These are phyloP conservation scores for Annona squamosa DNA, from an alignment of 164 flowering plant species.

Conservation along the genomic window DNA sequence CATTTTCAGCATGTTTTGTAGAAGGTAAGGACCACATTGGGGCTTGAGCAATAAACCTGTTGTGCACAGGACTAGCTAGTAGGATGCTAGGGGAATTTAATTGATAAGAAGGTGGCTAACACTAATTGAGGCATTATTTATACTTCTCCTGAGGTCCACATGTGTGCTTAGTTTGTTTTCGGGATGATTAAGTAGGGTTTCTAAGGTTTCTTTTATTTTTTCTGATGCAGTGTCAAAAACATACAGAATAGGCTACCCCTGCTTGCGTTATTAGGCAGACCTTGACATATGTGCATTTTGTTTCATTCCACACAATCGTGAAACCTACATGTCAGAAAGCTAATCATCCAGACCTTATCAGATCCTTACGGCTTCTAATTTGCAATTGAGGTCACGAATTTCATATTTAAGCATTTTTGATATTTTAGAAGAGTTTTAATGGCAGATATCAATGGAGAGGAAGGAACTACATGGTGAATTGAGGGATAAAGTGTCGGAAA, in stretches of 20 bases:
- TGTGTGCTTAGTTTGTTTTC: background rate
- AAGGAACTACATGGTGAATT: constrained; percentile 44
- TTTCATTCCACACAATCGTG: background rate
- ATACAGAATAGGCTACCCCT: too few species aligned
- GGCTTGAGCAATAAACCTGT: too few species aligned
- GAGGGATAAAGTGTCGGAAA: constrained; percentile 54
- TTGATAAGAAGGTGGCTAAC: background rate
- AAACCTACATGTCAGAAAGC: background rate
- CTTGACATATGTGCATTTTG: background rate
- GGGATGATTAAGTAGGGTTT: background rate
- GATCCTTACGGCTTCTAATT: background rate
- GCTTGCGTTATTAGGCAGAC: background rate
- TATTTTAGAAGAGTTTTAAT: constrained; percentile 5
- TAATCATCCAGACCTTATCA: background rate
- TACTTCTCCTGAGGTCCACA: background rate
- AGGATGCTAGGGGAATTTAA: too few species aligned
- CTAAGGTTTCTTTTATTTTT: background rate
- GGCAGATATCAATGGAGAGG: constrained; percentile 51
- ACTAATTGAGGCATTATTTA: too few species aligned
- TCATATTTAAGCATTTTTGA: background rate
- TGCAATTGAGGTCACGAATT: background rate
- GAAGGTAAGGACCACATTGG: too few species aligned
- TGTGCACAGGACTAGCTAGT: too few species aligned
- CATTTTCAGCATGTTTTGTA: too few species aligned
- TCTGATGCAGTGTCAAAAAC: background rate